Base-by-base conservation (phyloP, 306 rosid species). In the Cicer judaicum region DNA sequence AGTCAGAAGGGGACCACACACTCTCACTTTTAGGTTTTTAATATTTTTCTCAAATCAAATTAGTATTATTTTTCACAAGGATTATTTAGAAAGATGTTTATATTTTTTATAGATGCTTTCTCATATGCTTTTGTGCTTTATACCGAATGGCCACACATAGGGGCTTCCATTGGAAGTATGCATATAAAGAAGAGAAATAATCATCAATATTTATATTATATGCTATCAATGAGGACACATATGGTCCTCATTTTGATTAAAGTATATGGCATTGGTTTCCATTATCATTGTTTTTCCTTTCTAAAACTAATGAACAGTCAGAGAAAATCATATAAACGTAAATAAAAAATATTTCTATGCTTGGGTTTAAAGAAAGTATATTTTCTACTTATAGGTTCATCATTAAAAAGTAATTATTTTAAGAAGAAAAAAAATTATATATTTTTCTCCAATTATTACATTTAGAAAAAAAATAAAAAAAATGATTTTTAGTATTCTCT, bases 1-100 rank as follows among this genome's bases (percentile, higher is more conserved):
- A 92, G 93, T 92, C 93, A 88, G 92, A 90, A 61, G 88, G 55
- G 84, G 99, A 90, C 97, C 90, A 81, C 92, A 79, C 9, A 77
- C 10, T 59, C 78, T 44, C 61, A 66, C 72, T 84, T 83, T 78
- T 71, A 64, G 52, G 42, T 63, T 85, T 81, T 77, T 73, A 55
- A 52, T 7, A 12, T 6, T 40, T 11, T 59, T 68, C 61, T 13
- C 39, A 81, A 62, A 9, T 66, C 4, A 41, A 75, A 70, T 75
- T 64, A 24, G 14, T 65, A 18, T 73, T 74, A 15, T 78, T 54
- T 64, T n/a, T 44, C 0, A 41, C 24, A n/a, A 64, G 49, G 70
- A 64, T 71, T 14, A 60, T 74, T 70, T 16, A 62, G 64, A 81
- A 84, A 72, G 68, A 49, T 67, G 62, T 43, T 74, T 47, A 63